Conservation (phyloP, 2,329 filamentous ascomycete species). For the Chaetothyriales sp. region DNA sequence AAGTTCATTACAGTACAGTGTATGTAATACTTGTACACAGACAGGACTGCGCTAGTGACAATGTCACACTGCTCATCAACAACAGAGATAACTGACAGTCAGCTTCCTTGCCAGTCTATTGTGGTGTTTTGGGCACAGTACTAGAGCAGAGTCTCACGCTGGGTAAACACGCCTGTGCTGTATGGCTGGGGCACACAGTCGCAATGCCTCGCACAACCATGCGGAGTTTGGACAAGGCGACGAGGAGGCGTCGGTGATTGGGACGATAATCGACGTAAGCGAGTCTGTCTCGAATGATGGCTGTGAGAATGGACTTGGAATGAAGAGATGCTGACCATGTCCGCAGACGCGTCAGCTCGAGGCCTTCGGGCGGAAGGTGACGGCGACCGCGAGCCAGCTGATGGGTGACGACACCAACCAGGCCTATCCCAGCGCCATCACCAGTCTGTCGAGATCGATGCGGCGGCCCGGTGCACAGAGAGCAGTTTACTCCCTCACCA, state of each 20-base stretch:
- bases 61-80: too few species aligned
- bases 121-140: neutral
- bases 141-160: neutral
- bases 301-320: neutral
- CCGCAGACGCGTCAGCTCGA: constrained; percentile 69
- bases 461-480: constrained; percentile 70
- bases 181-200: constrained; percentile 29
- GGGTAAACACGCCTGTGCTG: constrained; percentile 4
- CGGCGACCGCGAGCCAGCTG: constrained; percentile 78
- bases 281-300: neutral
- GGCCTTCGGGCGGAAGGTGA: constrained; percentile 86
- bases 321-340: neutral
- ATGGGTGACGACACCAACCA: constrained; percentile 46
- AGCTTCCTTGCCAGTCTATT: neutral
- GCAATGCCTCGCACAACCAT: constrained; percentile 31
- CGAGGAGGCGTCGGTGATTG: constrained; percentile 29
- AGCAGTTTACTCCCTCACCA: constrained; percentile 78
- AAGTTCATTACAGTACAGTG: too few species aligned
- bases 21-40: too few species aligned
- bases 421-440: constrained; percentile 77
- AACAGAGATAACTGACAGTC: neutral
- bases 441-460: constrained; percentile 77
- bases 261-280: constrained; percentile 33
- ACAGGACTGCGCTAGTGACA: too few species aligned
- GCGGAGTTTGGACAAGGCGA: constrained; percentile 25